A percentile compares a stretch with the other conserved stretches of the same genome.
Evolutionary conservation across 441 rosid genomes (phyloP).

Genomic region (Erodium texanum): DNA sequence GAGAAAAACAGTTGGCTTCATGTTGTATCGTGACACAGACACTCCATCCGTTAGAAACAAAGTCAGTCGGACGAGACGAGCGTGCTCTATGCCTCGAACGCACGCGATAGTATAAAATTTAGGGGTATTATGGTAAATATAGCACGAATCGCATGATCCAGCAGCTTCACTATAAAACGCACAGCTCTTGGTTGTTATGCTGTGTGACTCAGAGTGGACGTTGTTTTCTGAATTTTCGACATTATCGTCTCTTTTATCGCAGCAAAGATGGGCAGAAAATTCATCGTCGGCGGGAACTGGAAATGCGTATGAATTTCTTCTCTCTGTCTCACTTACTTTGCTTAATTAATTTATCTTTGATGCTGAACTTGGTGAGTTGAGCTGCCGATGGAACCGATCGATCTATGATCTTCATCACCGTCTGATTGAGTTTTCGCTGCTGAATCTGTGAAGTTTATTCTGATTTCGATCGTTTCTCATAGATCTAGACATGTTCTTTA

Average conservation of each 20-base stretch:
- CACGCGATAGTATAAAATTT: not conserved
- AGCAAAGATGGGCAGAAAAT: conserved; percentile 41
- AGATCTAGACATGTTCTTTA: too few species aligned
- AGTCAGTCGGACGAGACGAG: not conserved
- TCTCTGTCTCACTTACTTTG: not conserved
- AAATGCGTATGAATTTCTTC: conserved; percentile 44
- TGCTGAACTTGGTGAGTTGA: not conserved
- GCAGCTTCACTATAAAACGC: not conserved
- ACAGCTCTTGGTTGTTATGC: not conserved
- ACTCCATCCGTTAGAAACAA: not conserved
- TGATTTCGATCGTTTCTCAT: too few species aligned
- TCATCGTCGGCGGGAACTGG: conserved; percentile 83
- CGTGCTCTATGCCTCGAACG: not conserved
- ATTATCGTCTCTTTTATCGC: conserved; percentile 15
- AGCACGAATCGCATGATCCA: not conserved
- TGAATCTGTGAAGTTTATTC: not conserved
- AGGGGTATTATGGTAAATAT: not conserved
- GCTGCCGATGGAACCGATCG: not conserved
- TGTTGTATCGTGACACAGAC: not conserved
- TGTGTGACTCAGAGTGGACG: not conserved
- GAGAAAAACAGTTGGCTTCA: not conserved
- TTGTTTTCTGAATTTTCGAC: not conserved
- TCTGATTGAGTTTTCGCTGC: not conserved
- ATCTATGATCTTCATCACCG: not conserved
- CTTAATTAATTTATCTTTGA: not conserved